These are phyloP conservation scores for Penicillium griseofulvum DNA, from an alignment of 2,329 filamentous ascomycete species.

Conservation along the genomic window DNA sequence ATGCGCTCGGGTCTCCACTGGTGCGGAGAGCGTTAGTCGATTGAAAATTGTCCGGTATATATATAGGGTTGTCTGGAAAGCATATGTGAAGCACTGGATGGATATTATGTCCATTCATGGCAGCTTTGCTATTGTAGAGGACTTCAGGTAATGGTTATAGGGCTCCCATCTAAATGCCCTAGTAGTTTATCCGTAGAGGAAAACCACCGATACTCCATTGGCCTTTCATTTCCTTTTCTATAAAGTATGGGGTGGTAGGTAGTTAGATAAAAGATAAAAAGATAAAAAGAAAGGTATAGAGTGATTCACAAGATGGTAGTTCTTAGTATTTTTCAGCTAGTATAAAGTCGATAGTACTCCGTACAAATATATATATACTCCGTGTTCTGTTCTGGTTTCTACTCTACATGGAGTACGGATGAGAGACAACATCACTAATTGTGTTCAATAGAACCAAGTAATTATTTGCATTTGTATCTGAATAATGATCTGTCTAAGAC, in stretches of 20 bases:
- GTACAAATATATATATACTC: no score
- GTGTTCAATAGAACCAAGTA: no score
- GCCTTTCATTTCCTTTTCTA: no score
- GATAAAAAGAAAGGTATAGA: no score
- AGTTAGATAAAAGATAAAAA: neutral
- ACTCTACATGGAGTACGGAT: no score
- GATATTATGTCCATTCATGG: neutral
- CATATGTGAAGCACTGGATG: neutral
- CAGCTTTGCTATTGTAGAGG: neutral
- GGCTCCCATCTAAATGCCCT: neutral
- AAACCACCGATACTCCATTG: neutral
- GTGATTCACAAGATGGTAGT: no score
- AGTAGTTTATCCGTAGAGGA: neutral
- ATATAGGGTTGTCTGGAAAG: neutral
- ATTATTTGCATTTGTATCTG: neutral
- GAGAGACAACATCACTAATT: no score
- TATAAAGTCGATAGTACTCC: no score
- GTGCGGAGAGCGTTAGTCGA: conserved; percentile 4
- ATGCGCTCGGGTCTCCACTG: conserved; percentile 7
- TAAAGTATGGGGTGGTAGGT: neutral
- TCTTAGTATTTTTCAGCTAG: no score
- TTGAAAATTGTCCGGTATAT: neutral
- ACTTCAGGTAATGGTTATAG: neutral
- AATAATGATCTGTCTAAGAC: neutral
- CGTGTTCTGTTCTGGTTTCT: no score